Conservation (phyloP, 257 asterid genomes). For the Galeopsis tetrahit region DNA sequence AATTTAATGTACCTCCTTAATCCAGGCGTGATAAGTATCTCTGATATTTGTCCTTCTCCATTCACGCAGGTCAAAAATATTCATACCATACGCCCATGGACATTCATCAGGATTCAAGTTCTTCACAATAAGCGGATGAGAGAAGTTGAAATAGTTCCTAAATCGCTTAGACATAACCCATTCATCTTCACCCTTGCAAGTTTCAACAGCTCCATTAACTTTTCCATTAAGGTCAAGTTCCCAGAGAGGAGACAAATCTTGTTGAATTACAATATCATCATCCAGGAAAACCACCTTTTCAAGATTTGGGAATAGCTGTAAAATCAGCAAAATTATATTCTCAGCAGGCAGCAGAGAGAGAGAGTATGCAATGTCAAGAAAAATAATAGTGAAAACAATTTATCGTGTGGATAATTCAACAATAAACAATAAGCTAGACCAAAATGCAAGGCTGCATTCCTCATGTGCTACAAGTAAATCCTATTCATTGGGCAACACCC, state of each 20-base stretch:
- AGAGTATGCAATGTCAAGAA: slow-evolving; percentile 1
- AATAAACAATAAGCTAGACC: slow-evolving; percentile 18
- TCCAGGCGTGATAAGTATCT: slow-evolving; percentile 91
- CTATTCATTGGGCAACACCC: slow-evolving; percentile 25
- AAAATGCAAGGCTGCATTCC: slow-evolving; percentile 18
- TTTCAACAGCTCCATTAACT: slow-evolving; percentile 99
- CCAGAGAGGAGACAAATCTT: slow-evolving; percentile 91
- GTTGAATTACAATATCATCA: slow-evolving; percentile 94
- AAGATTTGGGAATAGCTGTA: slow-evolving; percentile 97
- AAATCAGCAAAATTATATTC: slow-evolving; percentile 34
- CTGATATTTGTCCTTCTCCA: slow-evolving; percentile 86
- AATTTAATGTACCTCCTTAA: slow-evolving; percentile 69
- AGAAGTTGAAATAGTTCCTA: slow-evolving; percentile 93
- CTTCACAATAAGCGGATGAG: slow-evolving; percentile 82
- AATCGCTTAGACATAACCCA: slow-evolving; percentile 98
- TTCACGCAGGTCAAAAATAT: slow-evolving; percentile 77
- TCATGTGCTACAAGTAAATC: slow-evolving; percentile 10
- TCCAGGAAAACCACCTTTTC: slow-evolving; percentile 97
- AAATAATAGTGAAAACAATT: slow-evolving; percentile 6
- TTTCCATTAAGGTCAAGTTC: slow-evolving; percentile 84
- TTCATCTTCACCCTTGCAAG: slow-evolving; percentile 95
- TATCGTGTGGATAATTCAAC: slow-evolving; percentile 4
- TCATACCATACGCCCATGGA: slow-evolving; percentile 99
- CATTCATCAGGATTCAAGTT: slow-evolving; percentile 90
- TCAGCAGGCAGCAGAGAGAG: slow-evolving; percentile 11